phyloP scores from a whole-genome alignment of 1,284 basidiomycete genomes.

The Clitocybe nebularis region DNA sequence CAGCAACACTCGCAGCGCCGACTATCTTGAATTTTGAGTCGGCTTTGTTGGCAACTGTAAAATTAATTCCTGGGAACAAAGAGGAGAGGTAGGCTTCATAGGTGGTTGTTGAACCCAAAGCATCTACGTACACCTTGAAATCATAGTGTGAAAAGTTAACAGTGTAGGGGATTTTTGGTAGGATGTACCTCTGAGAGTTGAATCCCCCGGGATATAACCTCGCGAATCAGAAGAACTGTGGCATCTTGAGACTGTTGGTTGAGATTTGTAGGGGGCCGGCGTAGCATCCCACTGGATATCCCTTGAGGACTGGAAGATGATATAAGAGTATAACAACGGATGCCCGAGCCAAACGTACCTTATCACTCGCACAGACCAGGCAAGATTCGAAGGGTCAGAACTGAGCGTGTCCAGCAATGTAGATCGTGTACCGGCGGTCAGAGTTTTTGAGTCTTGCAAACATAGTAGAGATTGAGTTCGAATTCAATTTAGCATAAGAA shows the following conservation, averaged over 20 bases:
- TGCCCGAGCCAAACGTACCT: conserved; percentile 39
- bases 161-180: no score
- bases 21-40: conserved; percentile 97
- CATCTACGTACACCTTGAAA: conserved; percentile 88
- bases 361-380: conserved; percentile 82
- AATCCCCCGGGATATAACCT: conserved; percentile 78
- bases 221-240: conserved; percentile 84
- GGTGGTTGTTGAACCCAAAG: conserved; percentile 82
- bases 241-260: conserved; percentile 93
- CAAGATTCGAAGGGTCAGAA: conserved; percentile 65
- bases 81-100: conserved; percentile 81
- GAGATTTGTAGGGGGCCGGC: conserved; percentile 79
- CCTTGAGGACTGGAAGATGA: conserved; percentile 70
- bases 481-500: no score
- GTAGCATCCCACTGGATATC: conserved; percentile 91
- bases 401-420: conserved; percentile 58
- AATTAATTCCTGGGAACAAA: conserved; percentile 78
- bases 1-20: conserved; percentile 93
- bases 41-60: conserved; percentile 91
- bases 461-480: not conserved
- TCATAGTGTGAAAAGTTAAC: no score
- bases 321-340: conserved; percentile 1
- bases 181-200: conserved; percentile 70
- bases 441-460: conserved; percentile 81
- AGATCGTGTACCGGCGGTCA: conserved; percentile 73